Percentiles rank a stretch among this genome's conserved stretches.
phyloP scores from a whole-genome alignment of 768 basidiomycete species.

The Boletales sp. region DNA sequence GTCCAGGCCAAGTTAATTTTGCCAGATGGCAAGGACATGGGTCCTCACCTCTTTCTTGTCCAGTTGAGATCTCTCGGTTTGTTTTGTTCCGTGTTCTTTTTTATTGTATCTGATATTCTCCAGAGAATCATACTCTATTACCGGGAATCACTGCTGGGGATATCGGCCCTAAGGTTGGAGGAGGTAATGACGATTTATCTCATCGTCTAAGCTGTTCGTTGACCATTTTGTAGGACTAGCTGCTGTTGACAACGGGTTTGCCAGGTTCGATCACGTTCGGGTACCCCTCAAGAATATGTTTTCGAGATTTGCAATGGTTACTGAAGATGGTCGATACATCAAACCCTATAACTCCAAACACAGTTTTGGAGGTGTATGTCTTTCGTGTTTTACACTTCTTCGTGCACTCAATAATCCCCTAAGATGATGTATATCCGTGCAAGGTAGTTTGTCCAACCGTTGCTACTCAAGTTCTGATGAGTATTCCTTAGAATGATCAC shows the following conservation, averaged over 20 bases:
- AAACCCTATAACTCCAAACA: conserved; percentile 70
- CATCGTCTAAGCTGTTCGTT: neutral
- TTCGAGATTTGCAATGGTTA: conserved; percentile 68
- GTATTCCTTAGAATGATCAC: conserved; percentile 53
- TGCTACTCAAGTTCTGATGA: neutral
- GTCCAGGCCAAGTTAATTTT: conserved; percentile 74
- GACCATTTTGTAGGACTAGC: conserved; percentile 40
- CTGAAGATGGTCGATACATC: conserved; percentile 59
- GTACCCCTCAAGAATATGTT: conserved; percentile 73
- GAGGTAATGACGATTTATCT: conserved; percentile 24
- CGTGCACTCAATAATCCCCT: neutral
- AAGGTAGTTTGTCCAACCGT: conserved; percentile 32
- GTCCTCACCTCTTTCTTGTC: conserved; percentile 74
- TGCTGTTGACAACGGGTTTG: conserved; percentile 65
- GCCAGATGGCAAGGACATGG: conserved; percentile 54
- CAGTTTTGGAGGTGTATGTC: conserved; percentile 69
- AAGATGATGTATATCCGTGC: conserved; percentile 77
- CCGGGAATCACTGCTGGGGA: conserved; percentile 67
- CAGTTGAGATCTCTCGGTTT: conserved; percentile 62
- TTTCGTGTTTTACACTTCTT: neutral
- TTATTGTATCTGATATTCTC: neutral
- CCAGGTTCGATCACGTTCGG: conserved; percentile 59
- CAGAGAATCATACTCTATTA: conserved; percentile 57
- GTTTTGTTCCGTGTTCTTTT: neutral
- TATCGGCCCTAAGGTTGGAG: conserved; percentile 43